These are phyloP conservation scores for Ceratopteris richardii DNA, from an alignment of 75 land plant species.

Conservation along the genomic window DNA sequence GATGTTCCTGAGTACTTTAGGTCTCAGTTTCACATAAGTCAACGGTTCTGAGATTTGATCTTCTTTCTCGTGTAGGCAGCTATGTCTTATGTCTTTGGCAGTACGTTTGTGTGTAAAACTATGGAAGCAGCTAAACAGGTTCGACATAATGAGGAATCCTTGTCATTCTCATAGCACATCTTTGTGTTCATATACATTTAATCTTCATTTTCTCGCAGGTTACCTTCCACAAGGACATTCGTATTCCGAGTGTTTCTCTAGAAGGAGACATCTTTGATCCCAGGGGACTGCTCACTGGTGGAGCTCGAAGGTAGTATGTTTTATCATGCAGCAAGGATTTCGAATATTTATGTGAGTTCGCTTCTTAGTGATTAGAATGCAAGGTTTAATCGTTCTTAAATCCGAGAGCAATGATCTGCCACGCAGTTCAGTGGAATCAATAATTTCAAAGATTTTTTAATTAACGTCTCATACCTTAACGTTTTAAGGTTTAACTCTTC, in stretches of 20 bases:
- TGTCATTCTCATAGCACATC: not conserved
- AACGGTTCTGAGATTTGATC: not conserved
- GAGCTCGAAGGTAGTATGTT: constrained; percentile 88
- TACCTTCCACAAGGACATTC: constrained; percentile 73
- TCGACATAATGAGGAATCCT: not conserved
- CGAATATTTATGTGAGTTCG: too few species aligned
- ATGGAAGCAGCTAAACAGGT: constrained; percentile 90
- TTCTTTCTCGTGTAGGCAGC: constrained; percentile 57
- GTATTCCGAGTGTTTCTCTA: constrained; percentile 79
- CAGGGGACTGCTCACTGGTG: constrained; percentile 95
- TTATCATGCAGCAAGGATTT: too few species aligned
- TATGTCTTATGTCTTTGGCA: constrained; percentile 94
- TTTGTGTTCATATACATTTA: constrained; percentile 3
- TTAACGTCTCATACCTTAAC: too few species aligned
- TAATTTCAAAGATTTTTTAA: too few species aligned
- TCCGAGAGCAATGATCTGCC: too few species aligned
- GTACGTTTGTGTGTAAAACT: constrained; percentile 79
- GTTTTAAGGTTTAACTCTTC: too few species aligned
- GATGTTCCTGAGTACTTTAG: too few species aligned
- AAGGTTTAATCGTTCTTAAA: too few species aligned
- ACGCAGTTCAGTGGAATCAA: too few species aligned
- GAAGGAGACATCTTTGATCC: constrained; percentile 99
- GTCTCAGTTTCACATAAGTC: too few species aligned
- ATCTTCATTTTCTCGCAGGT: constrained; percentile 37
- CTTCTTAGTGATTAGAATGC: too few species aligned